Percentiles rank a stretch among this genome's conserved stretches.
These are phyloP conservation scores for Arthrobotrys conoides DNA, from an alignment of 2,329 filamentous ascomycete species.

Conservation along the genomic window DNA sequence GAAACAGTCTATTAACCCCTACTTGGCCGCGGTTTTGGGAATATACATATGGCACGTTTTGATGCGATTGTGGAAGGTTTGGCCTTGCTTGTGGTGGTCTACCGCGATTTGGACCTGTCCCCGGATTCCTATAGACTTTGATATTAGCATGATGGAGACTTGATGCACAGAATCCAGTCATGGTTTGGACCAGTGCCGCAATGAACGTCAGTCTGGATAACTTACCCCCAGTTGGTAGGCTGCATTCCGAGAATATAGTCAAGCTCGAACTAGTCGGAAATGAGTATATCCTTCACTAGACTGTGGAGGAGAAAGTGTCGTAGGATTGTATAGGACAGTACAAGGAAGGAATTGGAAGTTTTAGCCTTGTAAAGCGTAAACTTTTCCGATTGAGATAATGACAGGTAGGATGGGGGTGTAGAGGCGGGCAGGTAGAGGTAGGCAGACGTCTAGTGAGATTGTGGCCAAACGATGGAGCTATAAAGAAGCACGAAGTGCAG, in stretches of 20 bases:
- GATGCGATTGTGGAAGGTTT: not conserved
- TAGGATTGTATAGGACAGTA: not conserved
- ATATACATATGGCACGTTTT: not conserved
- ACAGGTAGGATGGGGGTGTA: not conserved
- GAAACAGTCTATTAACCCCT: not conserved
- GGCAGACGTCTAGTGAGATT: not conserved
- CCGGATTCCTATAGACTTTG: not conserved
- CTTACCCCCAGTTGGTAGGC: not conserved
- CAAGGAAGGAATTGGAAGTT: not conserved
- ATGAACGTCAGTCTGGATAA: not conserved
- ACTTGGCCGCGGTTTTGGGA: not conserved
- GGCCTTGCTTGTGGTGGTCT: not conserved
- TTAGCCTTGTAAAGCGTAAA: not conserved
- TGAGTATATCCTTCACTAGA: not conserved
- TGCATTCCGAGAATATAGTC: not conserved
- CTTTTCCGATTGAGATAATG: too few species aligned
- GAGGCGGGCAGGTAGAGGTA: not conserved
- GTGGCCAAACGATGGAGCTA: not conserved
- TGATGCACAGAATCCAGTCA: not conserved
- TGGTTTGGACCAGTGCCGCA: not conserved
- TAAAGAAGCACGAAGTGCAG: constrained; percentile 14
- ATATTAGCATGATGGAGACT: not conserved
- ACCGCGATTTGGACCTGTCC: not conserved
- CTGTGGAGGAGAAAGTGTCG: not conserved
- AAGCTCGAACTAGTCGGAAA: not conserved